Conservation (phyloP, 1,139 yeast genomes). For the Taiozyma sp. region DNA sequence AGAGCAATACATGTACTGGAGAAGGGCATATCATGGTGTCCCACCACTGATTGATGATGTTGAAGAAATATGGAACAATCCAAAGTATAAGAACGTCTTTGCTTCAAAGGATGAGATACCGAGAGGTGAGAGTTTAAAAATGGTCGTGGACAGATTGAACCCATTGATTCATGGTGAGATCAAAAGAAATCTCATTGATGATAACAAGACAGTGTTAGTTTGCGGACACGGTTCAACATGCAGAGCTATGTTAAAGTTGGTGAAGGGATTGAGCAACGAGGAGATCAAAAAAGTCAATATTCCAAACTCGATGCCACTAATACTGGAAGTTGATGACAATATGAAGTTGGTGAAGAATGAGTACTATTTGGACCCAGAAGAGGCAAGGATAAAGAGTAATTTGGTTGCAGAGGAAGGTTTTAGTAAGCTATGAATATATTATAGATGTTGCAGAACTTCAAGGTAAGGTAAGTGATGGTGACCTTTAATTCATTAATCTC, state of each 20-base stretch:
- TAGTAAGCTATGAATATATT: conserved; percentile 2
- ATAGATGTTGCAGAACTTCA: not conserved
- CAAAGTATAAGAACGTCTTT: conserved; percentile 36
- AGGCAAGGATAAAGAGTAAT: conserved; percentile 60
- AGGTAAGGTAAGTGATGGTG: too few relatives aligned
- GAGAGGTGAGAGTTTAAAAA: conserved; percentile 61
- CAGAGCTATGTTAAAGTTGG: conserved; percentile 57
- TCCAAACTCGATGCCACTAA: conserved; percentile 75
- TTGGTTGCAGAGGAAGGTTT: conserved; percentile 60
- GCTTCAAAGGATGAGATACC: conserved; percentile 38
- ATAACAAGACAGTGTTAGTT: conserved; percentile 45
- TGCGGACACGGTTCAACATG: conserved; percentile 80
- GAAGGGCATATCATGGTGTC: conserved; percentile 63
- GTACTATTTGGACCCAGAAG: conserved; percentile 66
- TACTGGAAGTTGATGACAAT: conserved; percentile 46
- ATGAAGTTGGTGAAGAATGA: conserved; percentile 41
- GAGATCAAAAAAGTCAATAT: conserved; percentile 64
- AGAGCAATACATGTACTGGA: conserved; percentile 57
- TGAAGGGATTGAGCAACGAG: conserved; percentile 54
- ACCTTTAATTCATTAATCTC: too few relatives aligned
- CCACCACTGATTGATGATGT: conserved; percentile 51
- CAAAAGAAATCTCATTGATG: conserved; percentile 31
- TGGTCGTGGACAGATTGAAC: conserved; percentile 57
- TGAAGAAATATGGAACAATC: conserved; percentile 35
- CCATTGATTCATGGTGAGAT: conserved; percentile 50